phyloP scores from a whole-genome alignment of 768 basidiomycete species.

The Agrocybe pediades region DNA sequence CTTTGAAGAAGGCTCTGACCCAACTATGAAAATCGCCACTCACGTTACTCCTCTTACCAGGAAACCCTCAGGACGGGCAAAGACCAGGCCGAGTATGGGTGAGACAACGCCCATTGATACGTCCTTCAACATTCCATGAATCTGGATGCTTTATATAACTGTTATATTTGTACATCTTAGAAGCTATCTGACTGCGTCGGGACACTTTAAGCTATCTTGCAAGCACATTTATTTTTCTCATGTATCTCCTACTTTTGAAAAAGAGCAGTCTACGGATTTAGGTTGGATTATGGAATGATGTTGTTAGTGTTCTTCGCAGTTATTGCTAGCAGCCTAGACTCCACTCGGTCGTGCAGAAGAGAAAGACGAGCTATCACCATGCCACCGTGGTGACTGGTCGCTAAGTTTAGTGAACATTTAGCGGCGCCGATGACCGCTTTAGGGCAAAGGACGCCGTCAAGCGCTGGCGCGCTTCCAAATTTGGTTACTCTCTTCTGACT shows the following conservation, averaged over 20 bases:
- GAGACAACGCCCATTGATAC: conserved; percentile 40
- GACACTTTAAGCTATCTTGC: not conserved
- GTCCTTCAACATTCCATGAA: conserved; percentile 19
- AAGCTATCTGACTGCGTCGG: not conserved
- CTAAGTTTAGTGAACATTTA: not conserved
- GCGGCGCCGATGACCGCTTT: no score
- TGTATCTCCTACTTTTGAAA: no score
- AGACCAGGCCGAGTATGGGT: conserved; percentile 52
- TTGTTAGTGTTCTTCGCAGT: no score
- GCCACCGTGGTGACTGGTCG: no score
- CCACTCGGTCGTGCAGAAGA: no score
- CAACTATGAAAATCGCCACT: conserved; percentile 35
- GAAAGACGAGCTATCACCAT: no score
- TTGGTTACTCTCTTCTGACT: not conserved
- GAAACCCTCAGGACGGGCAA: conserved; percentile 60
- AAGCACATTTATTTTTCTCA: not conserved
- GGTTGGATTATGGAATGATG: no score
- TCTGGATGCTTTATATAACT: conserved; percentile 5
- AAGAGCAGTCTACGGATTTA: no score
- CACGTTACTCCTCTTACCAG: conserved; percentile 66
- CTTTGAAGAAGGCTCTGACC: conserved; percentile 30
- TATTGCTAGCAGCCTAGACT: no score
- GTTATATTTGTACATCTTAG: conserved; percentile 6
- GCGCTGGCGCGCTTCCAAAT: not conserved
- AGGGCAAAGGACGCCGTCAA: not conserved